A percentile compares a stretch with the other conserved stretches of the same genome.
phyloP scores from a whole-genome alignment of 768 basidiomycete genomes.

The Cytidiella melzeri region DNA sequence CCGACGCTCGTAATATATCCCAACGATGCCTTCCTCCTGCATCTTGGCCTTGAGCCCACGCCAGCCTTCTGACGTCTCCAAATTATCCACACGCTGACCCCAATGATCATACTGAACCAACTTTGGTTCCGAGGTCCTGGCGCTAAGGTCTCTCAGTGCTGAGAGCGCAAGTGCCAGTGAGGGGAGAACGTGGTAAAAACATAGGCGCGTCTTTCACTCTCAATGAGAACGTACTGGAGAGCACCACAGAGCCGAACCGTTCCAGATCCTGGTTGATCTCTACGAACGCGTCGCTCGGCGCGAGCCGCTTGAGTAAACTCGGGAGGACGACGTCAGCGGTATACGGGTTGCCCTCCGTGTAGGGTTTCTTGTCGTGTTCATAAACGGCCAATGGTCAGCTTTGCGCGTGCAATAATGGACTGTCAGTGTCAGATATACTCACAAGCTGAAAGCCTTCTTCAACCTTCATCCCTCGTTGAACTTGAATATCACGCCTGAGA shows the following conservation, averaged over 20 bases:
- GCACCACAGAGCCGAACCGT: constrained; percentile 49
- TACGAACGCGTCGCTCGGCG: constrained; percentile 40
- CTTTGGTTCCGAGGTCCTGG: constrained; percentile 40
- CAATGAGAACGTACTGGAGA: constrained; percentile 35
- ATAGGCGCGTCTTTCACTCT: no score
- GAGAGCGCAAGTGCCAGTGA: background rate
- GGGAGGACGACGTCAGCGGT: constrained; percentile 58
- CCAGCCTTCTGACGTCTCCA: constrained; percentile 74
- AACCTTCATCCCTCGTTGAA: constrained; percentile 56
- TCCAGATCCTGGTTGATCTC: constrained; percentile 59
- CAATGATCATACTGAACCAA: constrained; percentile 71
- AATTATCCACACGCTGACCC: constrained; percentile 58
- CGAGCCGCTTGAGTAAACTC: constrained; percentile 46
- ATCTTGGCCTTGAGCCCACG: constrained; percentile 53
- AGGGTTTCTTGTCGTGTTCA: constrained; percentile 35
- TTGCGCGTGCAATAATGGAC: background rate
- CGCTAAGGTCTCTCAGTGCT: constrained; percentile 50
- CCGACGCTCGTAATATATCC: constrained; percentile 61
- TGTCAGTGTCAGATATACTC: constrained; percentile 1
- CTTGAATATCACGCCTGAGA: no score
- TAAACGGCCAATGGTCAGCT: constrained; percentile 1
- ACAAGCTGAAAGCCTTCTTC: constrained; percentile 67
- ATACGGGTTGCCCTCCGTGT: constrained; percentile 55
- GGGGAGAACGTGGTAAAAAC: background rate
- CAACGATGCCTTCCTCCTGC: constrained; percentile 60